Conservation (phyloP, 2,329 filamentous ascomycete genomes). For the Mycosphaerella arachidis region DNA sequence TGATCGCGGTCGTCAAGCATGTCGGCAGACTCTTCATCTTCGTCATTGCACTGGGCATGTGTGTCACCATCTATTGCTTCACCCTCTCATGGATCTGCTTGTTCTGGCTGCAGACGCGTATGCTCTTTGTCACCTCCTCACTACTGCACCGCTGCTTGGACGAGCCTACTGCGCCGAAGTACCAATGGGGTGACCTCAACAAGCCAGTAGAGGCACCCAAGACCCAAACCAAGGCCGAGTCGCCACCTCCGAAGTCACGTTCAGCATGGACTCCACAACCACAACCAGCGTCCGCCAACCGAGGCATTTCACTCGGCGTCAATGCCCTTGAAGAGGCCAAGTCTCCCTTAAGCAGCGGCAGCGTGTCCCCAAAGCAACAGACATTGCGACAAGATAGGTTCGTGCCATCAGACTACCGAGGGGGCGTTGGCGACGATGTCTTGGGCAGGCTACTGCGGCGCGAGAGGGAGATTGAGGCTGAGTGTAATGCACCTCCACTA, state of each 20-base stretch:
- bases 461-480: not conserved
- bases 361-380: not conserved
- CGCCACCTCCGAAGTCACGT: not conserved
- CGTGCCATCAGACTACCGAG: not conserved
- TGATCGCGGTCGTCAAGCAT: slow-evolving; percentile 9
- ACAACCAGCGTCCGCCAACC: not conserved
- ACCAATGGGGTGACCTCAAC: not conserved
- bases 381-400: not conserved
- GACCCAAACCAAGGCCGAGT: not conserved
- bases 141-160: slow-evolving; percentile 9
- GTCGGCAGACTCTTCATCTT: slow-evolving; percentile 8
- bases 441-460: not conserved
- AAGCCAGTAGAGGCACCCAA: not conserved
- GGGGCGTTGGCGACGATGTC: not conserved
- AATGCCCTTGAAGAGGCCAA: not conserved
- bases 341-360: not conserved
- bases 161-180: not conserved
- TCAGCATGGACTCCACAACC: not conserved
- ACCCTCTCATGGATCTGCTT: slow-evolving; percentile 13
- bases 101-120: slow-evolving; percentile 12
- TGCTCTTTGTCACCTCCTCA: slow-evolving; percentile 8
- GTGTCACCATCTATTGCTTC: slow-evolving; percentile 12
- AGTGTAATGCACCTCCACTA: not conserved
- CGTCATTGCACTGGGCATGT: slow-evolving; percentile 9
- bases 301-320: not conserved